Evolutionary conservation across 352 stramenopile species (phyloP).

Genomic region (Phytopythium vexans): DNA sequence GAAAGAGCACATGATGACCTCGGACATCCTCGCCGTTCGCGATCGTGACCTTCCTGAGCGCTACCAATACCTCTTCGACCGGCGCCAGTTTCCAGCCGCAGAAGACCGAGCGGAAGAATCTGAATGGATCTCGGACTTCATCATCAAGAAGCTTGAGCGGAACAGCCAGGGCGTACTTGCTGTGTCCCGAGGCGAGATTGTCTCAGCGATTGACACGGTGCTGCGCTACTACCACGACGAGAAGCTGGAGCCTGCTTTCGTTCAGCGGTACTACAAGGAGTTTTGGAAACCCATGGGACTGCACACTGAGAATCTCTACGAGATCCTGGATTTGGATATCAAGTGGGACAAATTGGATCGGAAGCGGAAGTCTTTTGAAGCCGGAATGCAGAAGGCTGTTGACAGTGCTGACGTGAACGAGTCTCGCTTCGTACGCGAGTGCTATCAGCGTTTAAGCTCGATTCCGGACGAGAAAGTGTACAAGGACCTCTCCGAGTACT

Average conservation of each 20-base stretch:
- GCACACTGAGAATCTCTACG: constrained; percentile 76
- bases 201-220: constrained; percentile 87
- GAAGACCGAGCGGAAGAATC: constrained; percentile 84
- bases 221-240: constrained; percentile 89
- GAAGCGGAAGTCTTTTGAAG: constrained; percentile 77
- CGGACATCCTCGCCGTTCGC: constrained; percentile 72
- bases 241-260: constrained; percentile 84
- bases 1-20: constrained; percentile 89
- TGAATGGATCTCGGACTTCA: constrained; percentile 87
- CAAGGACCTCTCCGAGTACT: constrained; percentile 85
- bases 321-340: constrained; percentile 84
- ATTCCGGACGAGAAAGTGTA: constrained; percentile 80
- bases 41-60: constrained; percentile 80
- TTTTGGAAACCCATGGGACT: constrained; percentile 88
- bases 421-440: constrained; percentile 78
- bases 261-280: constrained; percentile 90
- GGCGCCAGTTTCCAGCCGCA: constrained; percentile 74
- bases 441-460: constrained; percentile 72
- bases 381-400: constrained; percentile 59
- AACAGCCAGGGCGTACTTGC: constrained; percentile 40
- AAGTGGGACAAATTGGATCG: constrained; percentile 88
- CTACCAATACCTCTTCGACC: constrained; percentile 72
- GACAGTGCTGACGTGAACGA: constrained; percentile 69
- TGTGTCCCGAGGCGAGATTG: constrained; percentile 76
- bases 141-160: constrained; percentile 77